Evolutionary conservation across 805 yeast genomes (phyloP).

Genomic region (Ogataea saltuana): DNA sequence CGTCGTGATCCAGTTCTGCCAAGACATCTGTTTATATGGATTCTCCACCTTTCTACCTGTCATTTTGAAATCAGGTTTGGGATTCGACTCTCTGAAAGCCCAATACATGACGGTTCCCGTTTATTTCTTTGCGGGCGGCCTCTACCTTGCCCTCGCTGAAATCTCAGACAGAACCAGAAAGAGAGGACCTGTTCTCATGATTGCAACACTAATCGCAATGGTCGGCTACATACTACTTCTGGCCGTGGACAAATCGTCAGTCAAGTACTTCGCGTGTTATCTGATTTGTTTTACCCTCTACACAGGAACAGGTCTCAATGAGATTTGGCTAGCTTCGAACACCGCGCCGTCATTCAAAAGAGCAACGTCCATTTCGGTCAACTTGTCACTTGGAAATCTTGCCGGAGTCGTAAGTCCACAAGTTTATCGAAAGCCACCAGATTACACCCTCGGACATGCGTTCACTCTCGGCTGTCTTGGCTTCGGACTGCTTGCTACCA

Average conservation of each 20-base stretch:
- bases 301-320: conserved; percentile 36
- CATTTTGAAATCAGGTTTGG: conserved; percentile 36
- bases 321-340: conserved; percentile 45
- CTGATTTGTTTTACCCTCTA: conserved; percentile 40
- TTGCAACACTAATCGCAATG: conserved; percentile 29
- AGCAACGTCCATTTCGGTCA: conserved; percentile 43
- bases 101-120: conserved; percentile 44
- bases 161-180: conserved; percentile 30
- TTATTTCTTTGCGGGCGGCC: conserved; percentile 36
- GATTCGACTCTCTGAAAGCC: conserved; percentile 34
- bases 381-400: conserved; percentile 46
- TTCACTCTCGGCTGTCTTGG: conserved; percentile 38
- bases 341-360: conserved; percentile 44
- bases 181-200: conserved; percentile 36
- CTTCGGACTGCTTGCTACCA: conserved; percentile 15
- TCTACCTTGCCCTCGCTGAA: conserved; percentile 28
- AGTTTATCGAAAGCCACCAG: conserved; percentile 41
- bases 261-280: conserved; percentile 31
- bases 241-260: conserved; percentile 26
- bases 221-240: conserved; percentile 37
- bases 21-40: conserved; percentile 44
- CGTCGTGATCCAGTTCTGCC: conserved; percentile 44
- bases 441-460: conserved; percentile 40
- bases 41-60: conserved; percentile 43
- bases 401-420: conserved; percentile 48